Percentiles rank a stretch among this genome's conserved stretches.
Conservation (phyloP, 1,284 basidiomycete species). For the Cronartium quercuum region DNA sequence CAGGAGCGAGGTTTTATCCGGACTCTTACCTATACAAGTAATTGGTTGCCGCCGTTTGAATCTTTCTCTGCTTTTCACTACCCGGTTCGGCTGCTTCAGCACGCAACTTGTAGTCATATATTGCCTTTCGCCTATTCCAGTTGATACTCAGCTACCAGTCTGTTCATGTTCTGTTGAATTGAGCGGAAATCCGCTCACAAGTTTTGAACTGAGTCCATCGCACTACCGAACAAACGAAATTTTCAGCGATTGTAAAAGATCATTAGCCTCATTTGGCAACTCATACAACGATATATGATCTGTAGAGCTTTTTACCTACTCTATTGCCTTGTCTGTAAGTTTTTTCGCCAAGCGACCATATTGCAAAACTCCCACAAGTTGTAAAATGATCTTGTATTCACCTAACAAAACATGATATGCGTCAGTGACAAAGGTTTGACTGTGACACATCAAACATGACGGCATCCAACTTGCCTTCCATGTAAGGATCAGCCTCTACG, state of each 20-base stretch:
- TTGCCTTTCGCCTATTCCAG: constrained; percentile 6
- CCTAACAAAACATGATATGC: constrained; percentile 56
- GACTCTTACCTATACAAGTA: constrained; percentile 67
- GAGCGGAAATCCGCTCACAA: constrained; percentile 8
- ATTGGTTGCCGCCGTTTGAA: constrained; percentile 63
- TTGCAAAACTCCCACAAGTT: constrained; percentile 81
- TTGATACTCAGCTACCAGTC: background rate
- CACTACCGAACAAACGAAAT: constrained; percentile 1
- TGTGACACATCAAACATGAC: too few relatives aligned
- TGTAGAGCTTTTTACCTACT: constrained; percentile 52
- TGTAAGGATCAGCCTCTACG: constrained; percentile 75
- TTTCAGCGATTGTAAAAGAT: too few relatives aligned
- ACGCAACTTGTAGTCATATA: constrained; percentile 70
- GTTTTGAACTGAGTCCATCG: constrained; percentile 39
- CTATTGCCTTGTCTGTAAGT: constrained; percentile 78
- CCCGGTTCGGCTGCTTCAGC: constrained; percentile 73
- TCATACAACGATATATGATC: too few relatives aligned
- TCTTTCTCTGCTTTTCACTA: constrained; percentile 65
- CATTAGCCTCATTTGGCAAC: too few relatives aligned
- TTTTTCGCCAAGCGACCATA: constrained; percentile 88
- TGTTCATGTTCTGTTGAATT: background rate
- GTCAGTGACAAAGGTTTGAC: constrained; percentile 39
- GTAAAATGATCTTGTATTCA: constrained; percentile 93
- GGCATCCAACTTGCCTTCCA: constrained; percentile 60
- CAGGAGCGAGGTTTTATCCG: background rate